These are phyloP conservation scores for Penicillium antarcticum DNA, from an alignment of 495 filamentous ascomycete species.

Conservation along the genomic window DNA sequence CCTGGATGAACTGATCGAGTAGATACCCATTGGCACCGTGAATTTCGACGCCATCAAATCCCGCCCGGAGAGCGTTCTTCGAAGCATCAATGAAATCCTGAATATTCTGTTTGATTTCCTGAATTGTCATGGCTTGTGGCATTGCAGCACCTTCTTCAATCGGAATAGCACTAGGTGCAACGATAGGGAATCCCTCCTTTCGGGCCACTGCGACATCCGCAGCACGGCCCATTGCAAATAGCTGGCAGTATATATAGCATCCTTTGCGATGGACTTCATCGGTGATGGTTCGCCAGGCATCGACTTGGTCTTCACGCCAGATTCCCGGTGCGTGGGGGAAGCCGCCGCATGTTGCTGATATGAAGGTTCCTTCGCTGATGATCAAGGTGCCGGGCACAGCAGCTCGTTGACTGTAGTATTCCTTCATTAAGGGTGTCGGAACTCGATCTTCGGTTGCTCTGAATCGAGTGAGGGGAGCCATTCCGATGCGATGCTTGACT, in stretches of 20 bases:
- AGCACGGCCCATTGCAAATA: conserved; percentile 64
- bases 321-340: conserved; percentile 61
- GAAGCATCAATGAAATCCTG: conserved; percentile 57
- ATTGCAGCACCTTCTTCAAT: conserved; percentile 32
- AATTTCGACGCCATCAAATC: conserved; percentile 77
- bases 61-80: conserved; percentile 60
- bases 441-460: conserved; percentile 34
- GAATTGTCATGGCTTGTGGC: conserved; percentile 50
- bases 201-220: conserved; percentile 38
- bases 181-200: conserved; percentile 19
- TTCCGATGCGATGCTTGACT: conserved; percentile 45
- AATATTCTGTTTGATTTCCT: conserved; percentile 57
- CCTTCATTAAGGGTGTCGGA: conserved; percentile 34
- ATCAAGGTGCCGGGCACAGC: conserved; percentile 49
- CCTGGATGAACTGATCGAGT: conserved; percentile 70
- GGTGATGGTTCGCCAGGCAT: conserved; percentile 57
- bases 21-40: conserved; percentile 76
- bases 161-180: conserved; percentile 41
- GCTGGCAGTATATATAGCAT: conserved; percentile 59
- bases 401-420: conserved; percentile 54
- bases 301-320: conserved; percentile 55
- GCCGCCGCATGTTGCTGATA: conserved; percentile 47
- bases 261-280: conserved; percentile 63
- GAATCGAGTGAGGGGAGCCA: conserved; percentile 52
- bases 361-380: conserved; percentile 60